These are phyloP conservation scores for Deakozyma indianensis DNA, from an alignment of 805 yeast genomes.

Conservation along the genomic window DNA sequence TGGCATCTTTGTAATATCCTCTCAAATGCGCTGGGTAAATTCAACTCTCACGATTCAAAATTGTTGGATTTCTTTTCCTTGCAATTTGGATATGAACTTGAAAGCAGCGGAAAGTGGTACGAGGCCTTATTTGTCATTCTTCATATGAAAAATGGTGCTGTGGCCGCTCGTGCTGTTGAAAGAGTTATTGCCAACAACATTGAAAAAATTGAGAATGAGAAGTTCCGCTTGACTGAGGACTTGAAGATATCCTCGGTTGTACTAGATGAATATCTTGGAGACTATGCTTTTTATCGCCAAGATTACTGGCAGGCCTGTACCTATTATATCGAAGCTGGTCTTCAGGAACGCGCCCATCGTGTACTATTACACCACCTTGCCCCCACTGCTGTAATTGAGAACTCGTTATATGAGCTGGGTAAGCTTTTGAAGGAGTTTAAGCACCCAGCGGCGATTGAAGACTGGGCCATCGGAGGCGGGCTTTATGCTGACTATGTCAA, in stretches of 20 bases:
- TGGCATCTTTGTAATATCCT: neutral
- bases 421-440: neutral
- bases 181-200: constrained; percentile 1
- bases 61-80: neutral
- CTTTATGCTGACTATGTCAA: neutral
- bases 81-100: constrained; percentile 1
- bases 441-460: neutral
- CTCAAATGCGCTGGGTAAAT: neutral
- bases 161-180: neutral
- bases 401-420: neutral
- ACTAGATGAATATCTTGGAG: neutral
- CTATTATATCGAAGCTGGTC: neutral
- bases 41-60: neutral
- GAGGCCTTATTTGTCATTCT: neutral
- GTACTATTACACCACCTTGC: neutral
- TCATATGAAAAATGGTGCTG: neutral
- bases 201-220: neutral
- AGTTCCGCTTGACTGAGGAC: neutral
- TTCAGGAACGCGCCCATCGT: neutral
- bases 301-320: neutral
- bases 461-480: neutral
- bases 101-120: neutral
- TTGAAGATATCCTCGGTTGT: neutral
- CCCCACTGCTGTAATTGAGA: neutral
- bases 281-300: neutral